Evolutionary conservation across 148 eudicot genomes (phyloP).

Genomic region (Vaccinium darrowii): DNA sequence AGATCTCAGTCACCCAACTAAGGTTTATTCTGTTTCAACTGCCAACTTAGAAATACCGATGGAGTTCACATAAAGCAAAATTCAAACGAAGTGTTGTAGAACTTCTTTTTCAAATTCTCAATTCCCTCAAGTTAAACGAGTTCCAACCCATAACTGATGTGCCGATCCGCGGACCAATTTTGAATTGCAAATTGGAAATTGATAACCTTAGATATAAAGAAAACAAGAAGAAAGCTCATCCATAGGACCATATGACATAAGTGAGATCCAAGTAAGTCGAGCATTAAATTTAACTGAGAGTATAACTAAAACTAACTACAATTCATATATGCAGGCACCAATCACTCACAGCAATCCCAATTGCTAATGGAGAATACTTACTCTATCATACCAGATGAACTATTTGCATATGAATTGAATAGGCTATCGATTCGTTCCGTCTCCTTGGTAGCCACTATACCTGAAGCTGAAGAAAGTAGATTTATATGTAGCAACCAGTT

Average conservation of each 20-base stretch:
- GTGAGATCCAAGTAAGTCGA: not conserved
- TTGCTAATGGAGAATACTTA: constrained; percentile 39
- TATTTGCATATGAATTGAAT: constrained; percentile 68
- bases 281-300: not conserved
- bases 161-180: not conserved
- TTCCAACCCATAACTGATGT: not conserved
- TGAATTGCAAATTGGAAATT: not conserved
- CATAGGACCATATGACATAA: not conserved
- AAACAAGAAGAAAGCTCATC: constrained; percentile 5
- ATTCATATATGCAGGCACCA: not conserved
- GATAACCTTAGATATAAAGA: not conserved
- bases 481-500: not conserved
- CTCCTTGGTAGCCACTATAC: constrained; percentile 77
- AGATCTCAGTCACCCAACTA: not conserved
- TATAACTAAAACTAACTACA: not conserved
- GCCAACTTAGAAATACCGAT: constrained; percentile 4
- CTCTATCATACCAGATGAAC: constrained; percentile 68
- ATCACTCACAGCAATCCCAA: not conserved
- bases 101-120: not conserved
- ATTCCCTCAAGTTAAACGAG: not conserved
- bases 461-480: constrained; percentile 49
- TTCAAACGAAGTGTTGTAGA: not conserved
- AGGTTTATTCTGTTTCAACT: not conserved
- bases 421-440: constrained; percentile 77
- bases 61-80: not conserved